Evolutionary conservation across 2,329 filamentous ascomycete species (phyloP).

Genomic region (Venturia aucupariae): DNA sequence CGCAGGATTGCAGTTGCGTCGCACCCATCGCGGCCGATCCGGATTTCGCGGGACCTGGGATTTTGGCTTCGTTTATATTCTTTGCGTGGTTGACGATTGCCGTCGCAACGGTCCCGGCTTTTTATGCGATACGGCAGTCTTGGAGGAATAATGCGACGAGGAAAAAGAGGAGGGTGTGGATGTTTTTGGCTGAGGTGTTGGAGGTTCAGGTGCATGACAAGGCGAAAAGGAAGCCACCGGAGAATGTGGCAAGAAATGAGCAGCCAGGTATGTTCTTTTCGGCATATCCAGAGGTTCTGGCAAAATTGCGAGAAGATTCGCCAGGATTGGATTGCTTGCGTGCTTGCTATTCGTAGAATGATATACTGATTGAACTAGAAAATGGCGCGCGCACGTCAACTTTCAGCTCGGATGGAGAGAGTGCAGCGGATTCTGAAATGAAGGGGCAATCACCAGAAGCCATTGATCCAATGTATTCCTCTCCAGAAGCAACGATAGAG

Average conservation of each 20-base stretch:
- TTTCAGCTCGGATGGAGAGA: neutral
- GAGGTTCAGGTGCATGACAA: neutral
- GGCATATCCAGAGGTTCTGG: neutral
- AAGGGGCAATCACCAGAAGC: neutral
- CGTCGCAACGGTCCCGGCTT: slow-evolving; percentile 8
- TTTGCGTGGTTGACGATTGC: slow-evolving; percentile 4
- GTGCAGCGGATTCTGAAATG: neutral
- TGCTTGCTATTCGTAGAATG: too few relatives aligned
- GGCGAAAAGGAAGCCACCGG: neutral
- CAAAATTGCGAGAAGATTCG: neutral
- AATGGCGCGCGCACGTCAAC: neutral
- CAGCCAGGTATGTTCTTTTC: neutral
- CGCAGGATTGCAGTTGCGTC: slow-evolving; percentile 8
- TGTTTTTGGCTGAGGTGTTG: slow-evolving; percentile 9
- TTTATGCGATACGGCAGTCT: slow-evolving; percentile 1
- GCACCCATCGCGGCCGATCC: slow-evolving; percentile 8
- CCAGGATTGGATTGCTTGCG: too few relatives aligned
- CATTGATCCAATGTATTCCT: neutral
- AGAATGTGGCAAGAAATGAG: neutral
- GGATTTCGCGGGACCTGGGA: slow-evolving; percentile 12
- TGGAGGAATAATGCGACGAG: slow-evolving; percentile 1
- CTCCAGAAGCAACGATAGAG: neutral
- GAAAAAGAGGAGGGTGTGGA: neutral
- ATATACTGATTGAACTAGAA: neutral
- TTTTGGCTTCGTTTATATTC: slow-evolving; percentile 8